Base-by-base conservation (phyloP, 352 stramenopile genomes). In the Phytophthora podocarpi region DNA sequence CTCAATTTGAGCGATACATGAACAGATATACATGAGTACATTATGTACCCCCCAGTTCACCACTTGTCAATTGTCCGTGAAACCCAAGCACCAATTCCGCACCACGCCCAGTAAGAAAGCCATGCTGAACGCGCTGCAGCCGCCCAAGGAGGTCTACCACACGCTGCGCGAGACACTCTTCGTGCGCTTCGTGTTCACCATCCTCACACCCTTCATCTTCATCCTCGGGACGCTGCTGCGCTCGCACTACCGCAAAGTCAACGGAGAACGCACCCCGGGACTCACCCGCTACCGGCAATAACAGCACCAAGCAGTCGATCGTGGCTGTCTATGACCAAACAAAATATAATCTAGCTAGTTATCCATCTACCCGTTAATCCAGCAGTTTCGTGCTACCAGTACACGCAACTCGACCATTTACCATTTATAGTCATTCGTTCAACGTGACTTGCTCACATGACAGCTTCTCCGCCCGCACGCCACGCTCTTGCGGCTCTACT, bases 241-340 rank as follows among this genome's bases (percentile, higher is more conserved):
- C 43, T 63, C 60, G 16, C 60, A 68, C 61, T 67, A 61, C 39
- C 54, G 60, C 27, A 71, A 74, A 43, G 60, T 71, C 31, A 71
- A 71, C 21, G 60, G 66, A 40, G 31, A 62, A 30, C 20, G 47
- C n/a, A 74, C 60, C 0, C 54, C 60, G 9, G 60, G 60, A 1
- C 60, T 74, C 27, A 67, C 60, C 2, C 42, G 42, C 45, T 71
- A 74, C 56, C 48, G 66, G 9, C 55, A 70, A 55, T 61, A 53
- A 42, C 4, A 50, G 12, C 16, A 20, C n/a, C 40, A 47, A 49
- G 5, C 18, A 35, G 39, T 15, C 32, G 23, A 21, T 31, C n/a
- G n/a, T n/a, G n/a, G n/a, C n/a, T n/a, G n/a, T n/a, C n/a, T n/a
- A n/a, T n/a, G n/a, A n/a, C n/a, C n/a, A n/a, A n/a, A 51, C 10